Conservation (phyloP, 306 rosid species). For the Fagus sylvatica region DNA sequence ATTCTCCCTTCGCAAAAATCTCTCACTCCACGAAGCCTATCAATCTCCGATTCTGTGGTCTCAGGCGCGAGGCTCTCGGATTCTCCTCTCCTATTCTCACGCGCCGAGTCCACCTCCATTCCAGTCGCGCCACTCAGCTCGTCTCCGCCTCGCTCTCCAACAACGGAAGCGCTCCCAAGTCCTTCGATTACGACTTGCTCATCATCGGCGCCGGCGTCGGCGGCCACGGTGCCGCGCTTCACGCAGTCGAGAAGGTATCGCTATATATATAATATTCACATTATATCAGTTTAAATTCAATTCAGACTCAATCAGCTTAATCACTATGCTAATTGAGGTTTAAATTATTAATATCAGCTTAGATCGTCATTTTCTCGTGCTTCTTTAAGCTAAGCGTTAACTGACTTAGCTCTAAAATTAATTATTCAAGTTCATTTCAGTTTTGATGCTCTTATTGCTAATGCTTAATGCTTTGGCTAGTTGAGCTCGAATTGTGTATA, state of each 20-base stretch:
- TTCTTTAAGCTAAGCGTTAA: no score
- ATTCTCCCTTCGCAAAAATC: background rate
- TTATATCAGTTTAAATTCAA: no score
- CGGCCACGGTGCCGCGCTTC: slow-evolving; percentile 97
- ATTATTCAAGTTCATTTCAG: no score
- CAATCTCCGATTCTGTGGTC: slow-evolving; percentile 84
- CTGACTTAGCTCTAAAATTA: no score
- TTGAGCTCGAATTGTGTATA: no score
- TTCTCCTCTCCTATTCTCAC: slow-evolving; percentile 41
- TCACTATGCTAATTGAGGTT: background rate
- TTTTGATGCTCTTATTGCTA: no score
- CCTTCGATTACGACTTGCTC: slow-evolving; percentile 86
- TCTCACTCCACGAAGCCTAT: slow-evolving; percentile 31
- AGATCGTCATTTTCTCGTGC: background rate
- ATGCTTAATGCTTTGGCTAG: no score
- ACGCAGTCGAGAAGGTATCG: slow-evolving; percentile 89
- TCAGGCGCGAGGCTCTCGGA: slow-evolving; percentile 66
- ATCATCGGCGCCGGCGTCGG: slow-evolving; percentile 98
- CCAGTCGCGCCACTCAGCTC: slow-evolving; percentile 11
- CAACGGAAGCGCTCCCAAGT: slow-evolving; percentile 69
- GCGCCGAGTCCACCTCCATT: slow-evolving; percentile 15
- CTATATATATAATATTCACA: background rate
- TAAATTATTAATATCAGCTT: background rate
- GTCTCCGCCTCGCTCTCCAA: slow-evolving; percentile 53
- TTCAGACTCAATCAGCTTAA: no score